These are phyloP conservation scores for Rauvolfia tetraphylla DNA, from an alignment of 257 asterid genomes.

Conservation along the genomic window DNA sequence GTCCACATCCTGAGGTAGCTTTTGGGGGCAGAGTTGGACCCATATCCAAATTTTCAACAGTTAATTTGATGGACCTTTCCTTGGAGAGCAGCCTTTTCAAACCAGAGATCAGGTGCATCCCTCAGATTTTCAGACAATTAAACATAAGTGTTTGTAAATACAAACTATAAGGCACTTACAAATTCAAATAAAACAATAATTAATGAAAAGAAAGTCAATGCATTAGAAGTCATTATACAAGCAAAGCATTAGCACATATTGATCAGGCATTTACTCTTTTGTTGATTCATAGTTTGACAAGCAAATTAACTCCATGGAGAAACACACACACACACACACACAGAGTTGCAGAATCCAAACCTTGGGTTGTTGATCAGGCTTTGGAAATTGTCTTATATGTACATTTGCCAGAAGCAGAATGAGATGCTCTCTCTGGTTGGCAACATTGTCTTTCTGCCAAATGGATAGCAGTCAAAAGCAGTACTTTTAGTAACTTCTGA, in stretches of 20 bases:
- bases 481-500: neutral
- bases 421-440: conserved; percentile 98
- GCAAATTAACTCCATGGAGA: neutral
- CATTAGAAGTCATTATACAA: neutral
- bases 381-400: conserved; percentile 93
- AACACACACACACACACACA: no score
- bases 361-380: conserved; percentile 99
- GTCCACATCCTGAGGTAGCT: no score
- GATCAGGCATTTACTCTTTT: neutral
- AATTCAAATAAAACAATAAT: neutral
- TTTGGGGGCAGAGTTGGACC: no score
- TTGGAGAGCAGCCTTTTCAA: neutral
- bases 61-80: neutral
- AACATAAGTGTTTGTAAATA: neutral
- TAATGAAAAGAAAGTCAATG: neutral
- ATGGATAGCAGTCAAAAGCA: conserved; percentile 18
- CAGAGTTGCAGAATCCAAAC: conserved; percentile 34
- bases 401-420: conserved; percentile 96
- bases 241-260: neutral
- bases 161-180: neutral
- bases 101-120: neutral
- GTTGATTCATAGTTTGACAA: neutral
- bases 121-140: neutral
- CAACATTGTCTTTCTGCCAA: conserved; percentile 89
- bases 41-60: no score